Evolutionary conservation across 1,284 basidiomycete genomes (phyloP), one percentile per base, ranked within the genome.

Genomic region (Heliocybe sulcata): DNA sequence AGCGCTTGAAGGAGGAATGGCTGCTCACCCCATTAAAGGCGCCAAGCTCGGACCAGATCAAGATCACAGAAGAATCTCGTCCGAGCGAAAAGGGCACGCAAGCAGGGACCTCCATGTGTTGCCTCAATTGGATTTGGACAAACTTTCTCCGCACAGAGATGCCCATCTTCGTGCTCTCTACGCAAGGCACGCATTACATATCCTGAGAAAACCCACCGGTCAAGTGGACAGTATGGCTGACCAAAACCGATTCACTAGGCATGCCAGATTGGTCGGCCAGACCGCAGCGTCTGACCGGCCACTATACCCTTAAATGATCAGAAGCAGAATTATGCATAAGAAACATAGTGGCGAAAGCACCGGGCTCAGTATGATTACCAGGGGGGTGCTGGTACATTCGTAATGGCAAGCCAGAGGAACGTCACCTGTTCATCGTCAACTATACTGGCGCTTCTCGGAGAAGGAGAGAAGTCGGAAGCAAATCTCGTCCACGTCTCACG

Each of bases 11-110:
- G 38, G 38, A 42, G 38, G n/a, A 42, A 42, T 42, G 38, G 38
- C 16, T 6, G n/a, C 38, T 42, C 38, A 42, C 38, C n/a, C 38
- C 38, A 42, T 16, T 6, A 20, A 42, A 6, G n/a, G n/a, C 19
- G 38, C 38, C 38, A 42, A 42, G 38, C 38, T 42, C 38, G 38
- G 38, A 42, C 38, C 38, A 42, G 38, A 42, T 42, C 38, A 42
- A 42, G 38, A 42, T 42, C 38, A 20, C 38, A 42, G 19, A 42
- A 16, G 38, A 42, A 42, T 42, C 38, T 42, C 38, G 9, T 42
- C 16, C 38, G 38, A 42, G 38, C 16, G n/a, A 42, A 42, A 42
- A 9, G 8, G 38, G 16, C 16, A 42, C 38, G 16, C 8, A n/a
- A 9, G 6, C 6, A n/a, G 38, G 19, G 38, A 42, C 38, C 8